A percentile compares a stretch with the other conserved stretches of the same genome.
phyloP scores from a whole-genome alignment of 257 asterid species.

The Ilex aquifolium region DNA sequence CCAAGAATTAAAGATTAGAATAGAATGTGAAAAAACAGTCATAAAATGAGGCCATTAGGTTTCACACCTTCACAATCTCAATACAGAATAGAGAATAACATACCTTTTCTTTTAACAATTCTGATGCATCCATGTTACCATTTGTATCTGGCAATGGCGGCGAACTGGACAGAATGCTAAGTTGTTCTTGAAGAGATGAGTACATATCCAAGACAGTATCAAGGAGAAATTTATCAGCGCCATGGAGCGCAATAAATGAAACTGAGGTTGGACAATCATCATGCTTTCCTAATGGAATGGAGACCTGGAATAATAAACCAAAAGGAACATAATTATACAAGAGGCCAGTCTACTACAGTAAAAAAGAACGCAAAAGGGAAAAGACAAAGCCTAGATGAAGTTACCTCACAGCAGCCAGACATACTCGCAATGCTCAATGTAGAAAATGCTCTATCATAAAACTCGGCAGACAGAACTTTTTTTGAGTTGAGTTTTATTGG shows the following conservation, averaged over 20 bases:
- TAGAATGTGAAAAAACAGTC: not conserved
- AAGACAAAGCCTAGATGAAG: not conserved
- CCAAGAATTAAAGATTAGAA: not conserved
- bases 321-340: not conserved
- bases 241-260: conserved; percentile 77
- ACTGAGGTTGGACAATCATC: conserved; percentile 63
- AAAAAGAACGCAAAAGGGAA: not conserved
- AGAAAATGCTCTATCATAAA: conserved; percentile 48
- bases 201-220: conserved; percentile 78
- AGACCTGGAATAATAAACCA: conserved; percentile 36
- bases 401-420: conserved; percentile 92
- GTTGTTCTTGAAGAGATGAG: conserved; percentile 73
- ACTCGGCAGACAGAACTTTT: conserved; percentile 41
- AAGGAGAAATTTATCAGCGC: conserved; percentile 83
- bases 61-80: not conserved
- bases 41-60: not conserved
- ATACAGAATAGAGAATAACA: conserved; percentile 3
- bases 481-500: conserved; percentile 52
- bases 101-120: conserved; percentile 89
- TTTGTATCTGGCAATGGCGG: conserved; percentile 42
- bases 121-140: conserved; percentile 68
- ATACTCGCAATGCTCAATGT: conserved; percentile 67
- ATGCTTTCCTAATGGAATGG: conserved; percentile 73
- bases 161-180: conserved; percentile 33
- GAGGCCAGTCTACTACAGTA: not conserved